Evolutionary conservation across 2,329 filamentous ascomycete species (phyloP).

Genomic region (Neofusicoccum cordaticola): DNA sequence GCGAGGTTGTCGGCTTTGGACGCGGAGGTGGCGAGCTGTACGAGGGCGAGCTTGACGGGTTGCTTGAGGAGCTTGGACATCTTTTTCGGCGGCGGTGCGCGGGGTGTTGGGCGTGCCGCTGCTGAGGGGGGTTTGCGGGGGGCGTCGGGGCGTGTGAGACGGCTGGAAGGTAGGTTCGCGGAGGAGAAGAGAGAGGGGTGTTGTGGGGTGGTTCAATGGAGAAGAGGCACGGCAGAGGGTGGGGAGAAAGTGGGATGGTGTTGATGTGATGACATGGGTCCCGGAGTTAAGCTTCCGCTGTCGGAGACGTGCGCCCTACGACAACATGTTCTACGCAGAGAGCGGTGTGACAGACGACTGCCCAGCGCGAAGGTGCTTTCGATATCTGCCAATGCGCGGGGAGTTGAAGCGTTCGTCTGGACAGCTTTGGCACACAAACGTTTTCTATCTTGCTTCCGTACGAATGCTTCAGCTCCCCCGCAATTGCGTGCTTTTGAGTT

Average conservation of each 20-base stretch:
- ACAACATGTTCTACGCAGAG: background rate
- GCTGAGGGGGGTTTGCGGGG: background rate
- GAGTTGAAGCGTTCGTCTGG: too few relatives aligned
- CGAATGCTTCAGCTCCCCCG: too few relatives aligned
- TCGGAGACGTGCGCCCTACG: background rate
- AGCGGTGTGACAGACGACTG: too few relatives aligned
- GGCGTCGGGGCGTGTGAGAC: background rate
- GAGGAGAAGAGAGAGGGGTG: too few relatives aligned
- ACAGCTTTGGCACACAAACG: too few relatives aligned
- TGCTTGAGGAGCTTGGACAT: slow-evolving; percentile 30
- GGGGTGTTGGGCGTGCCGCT: background rate
- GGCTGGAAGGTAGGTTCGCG: background rate
- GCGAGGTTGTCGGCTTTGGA: slow-evolving; percentile 84
- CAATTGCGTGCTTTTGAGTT: too few relatives aligned
- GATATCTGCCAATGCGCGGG: too few relatives aligned
- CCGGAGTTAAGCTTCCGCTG: slow-evolving; percentile 10
- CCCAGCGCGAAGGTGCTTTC: too few relatives aligned
- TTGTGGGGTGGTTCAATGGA: background rate
- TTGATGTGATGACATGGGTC: slow-evolving; percentile 5
- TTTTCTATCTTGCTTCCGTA: too few relatives aligned
- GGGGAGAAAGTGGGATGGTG: slow-evolving; percentile 6
- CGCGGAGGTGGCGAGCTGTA: slow-evolving; percentile 52
- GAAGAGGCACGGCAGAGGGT: background rate
- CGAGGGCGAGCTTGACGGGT: slow-evolving; percentile 38
- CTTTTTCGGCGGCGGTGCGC: background rate